phyloP scores from a whole-genome alignment of 1,284 basidiomycete genomes.

The Trichosporon faecale region DNA sequence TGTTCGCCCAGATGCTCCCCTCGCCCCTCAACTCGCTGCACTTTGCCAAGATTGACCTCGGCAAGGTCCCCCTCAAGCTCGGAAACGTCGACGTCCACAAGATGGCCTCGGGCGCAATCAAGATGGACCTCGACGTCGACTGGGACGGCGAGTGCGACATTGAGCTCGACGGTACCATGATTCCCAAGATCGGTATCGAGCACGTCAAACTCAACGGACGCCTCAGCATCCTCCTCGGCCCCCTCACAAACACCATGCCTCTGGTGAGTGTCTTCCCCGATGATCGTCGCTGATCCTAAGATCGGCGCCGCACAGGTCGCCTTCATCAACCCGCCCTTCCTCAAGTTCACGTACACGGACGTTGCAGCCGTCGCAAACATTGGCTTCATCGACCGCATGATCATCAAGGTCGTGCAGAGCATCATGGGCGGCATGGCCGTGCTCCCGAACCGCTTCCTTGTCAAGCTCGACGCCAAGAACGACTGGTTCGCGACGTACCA shows the following conservation, averaged over 20 bases:
- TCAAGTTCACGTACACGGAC: constrained; percentile 22
- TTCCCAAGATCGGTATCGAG: constrained; percentile 20
- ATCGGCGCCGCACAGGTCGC: constrained; percentile 22
- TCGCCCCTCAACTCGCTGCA: constrained; percentile 20
- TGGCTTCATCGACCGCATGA: constrained; percentile 16
- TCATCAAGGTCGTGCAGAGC: constrained; percentile 14
- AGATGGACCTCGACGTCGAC: constrained; percentile 23
- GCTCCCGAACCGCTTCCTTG: constrained; percentile 24
- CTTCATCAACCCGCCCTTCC: constrained; percentile 22
- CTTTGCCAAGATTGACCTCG: constrained; percentile 19
- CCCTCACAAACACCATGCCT: constrained; percentile 17
- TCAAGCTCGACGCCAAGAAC: constrained; percentile 19
- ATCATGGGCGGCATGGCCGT: constrained; percentile 20
- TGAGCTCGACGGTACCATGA: constrained; percentile 21
- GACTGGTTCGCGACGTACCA: constrained; percentile 24
- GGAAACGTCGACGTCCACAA: constrained; percentile 22
- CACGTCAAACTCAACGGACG: constrained; percentile 20
- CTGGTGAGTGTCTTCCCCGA: constrained; percentile 9
- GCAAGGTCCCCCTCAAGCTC: constrained; percentile 12
- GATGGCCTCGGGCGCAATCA: constrained; percentile 14
- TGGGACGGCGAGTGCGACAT: constrained; percentile 25
- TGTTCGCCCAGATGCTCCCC: constrained; percentile 21
- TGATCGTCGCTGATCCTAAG: background rate
- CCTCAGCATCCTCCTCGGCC: constrained; percentile 16
- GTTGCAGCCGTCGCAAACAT: constrained; percentile 15